Evolutionary conservation across 73 alveolate genomes (phyloP).

Genomic region (Blepharisma stoltei): DNA sequence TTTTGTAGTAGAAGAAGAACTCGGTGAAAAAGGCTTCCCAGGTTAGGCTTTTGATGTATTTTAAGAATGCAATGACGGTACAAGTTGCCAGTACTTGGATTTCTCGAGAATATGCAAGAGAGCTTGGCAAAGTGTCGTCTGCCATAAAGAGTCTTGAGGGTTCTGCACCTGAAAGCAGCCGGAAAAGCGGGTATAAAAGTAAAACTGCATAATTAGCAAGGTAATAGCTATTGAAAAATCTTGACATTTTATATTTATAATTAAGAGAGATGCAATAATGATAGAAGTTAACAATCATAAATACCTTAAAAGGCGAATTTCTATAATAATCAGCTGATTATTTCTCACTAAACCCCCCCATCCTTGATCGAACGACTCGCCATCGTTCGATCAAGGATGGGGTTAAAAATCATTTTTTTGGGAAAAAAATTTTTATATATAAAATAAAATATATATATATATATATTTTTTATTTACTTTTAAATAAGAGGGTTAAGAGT

Average conservation of each 20-base stretch:
- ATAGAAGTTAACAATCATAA: too few relatives aligned
- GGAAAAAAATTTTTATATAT: too few relatives aligned
- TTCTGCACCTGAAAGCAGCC: background rate
- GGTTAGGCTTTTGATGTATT: background rate
- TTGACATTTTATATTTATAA: background rate
- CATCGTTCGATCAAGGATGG: too few relatives aligned
- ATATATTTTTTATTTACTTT: too few relatives aligned
- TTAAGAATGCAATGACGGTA: background rate
- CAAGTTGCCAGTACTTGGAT: conserved; percentile 14
- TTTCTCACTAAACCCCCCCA: too few relatives aligned
- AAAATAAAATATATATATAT: too few relatives aligned
- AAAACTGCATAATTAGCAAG: background rate
- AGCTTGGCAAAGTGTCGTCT: conserved; percentile 8
- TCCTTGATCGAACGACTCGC: too few relatives aligned
- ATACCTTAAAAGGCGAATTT: too few relatives aligned
- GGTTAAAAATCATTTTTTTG: too few relatives aligned
- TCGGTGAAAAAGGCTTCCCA: background rate
- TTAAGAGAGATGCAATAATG: too few relatives aligned
- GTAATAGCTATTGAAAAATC: conserved; percentile 9
- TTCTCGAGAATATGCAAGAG: background rate
- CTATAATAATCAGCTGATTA: background rate
- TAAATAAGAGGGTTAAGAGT: too few relatives aligned
- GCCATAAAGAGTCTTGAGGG: background rate
- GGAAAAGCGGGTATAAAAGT: background rate
- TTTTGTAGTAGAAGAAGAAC: conserved; percentile 10